Evolutionary conservation across 371 early-diverging fungal genomes (phyloP).

Genomic region (Haplosporangium sp.): DNA sequence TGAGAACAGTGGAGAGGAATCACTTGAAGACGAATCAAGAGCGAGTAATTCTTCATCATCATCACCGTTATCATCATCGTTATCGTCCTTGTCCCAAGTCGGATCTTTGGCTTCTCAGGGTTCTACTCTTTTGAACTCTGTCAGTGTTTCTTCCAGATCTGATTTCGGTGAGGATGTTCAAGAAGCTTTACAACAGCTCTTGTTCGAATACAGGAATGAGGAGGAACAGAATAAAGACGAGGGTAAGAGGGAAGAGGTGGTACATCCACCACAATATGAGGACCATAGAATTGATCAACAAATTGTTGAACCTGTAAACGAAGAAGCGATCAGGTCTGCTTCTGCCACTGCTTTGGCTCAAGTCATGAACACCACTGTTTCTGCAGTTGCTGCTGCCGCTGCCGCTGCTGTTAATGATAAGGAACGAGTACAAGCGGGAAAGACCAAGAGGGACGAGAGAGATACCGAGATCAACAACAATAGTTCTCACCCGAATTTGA

Average conservation of each 20-base stretch:
- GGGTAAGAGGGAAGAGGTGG: not conserved
- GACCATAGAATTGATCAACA: slow-evolving; percentile 4
- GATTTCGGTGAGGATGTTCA: slow-evolving; percentile 6
- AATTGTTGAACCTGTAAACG: not conserved
- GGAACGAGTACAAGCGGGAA: not conserved
- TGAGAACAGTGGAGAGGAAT: slow-evolving; percentile 17
- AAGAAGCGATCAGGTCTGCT: not conserved
- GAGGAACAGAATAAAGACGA: not conserved
- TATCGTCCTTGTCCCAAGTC: not conserved
- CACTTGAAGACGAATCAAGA: not conserved
- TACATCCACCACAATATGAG: slow-evolving; percentile 17
- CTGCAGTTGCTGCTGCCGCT: no score
- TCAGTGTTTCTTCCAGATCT: slow-evolving; percentile 1
- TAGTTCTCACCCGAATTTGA: slow-evolving; percentile 16
- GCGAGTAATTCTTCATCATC: not conserved
- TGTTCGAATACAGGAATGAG: not conserved
- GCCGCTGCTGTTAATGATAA: not conserved
- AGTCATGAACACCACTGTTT: not conserved
- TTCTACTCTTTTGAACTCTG: slow-evolving; percentile 26
- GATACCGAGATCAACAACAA: not conserved
- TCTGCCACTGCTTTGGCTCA: slow-evolving; percentile 9
- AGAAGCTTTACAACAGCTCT: not conserved
- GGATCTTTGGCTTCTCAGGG: slow-evolving; percentile 2
- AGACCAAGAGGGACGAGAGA: not conserved
- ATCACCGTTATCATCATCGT: no score